phyloP scores from a whole-genome alignment of 805 yeast genomes.

The Kregervanrija fluxuum region DNA sequence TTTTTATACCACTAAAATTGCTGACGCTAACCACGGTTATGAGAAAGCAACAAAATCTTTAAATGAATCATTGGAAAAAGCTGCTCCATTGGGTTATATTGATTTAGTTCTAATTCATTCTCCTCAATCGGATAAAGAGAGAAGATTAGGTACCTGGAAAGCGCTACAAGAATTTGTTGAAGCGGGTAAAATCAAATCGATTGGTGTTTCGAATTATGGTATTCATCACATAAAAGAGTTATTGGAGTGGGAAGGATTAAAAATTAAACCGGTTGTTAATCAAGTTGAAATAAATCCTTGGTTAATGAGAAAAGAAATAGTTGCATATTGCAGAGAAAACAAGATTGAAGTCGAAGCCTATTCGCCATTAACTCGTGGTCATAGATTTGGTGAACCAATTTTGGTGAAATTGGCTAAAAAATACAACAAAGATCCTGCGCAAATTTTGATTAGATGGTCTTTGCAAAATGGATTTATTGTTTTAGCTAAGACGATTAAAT shows the following conservation, averaged over 20 bases:
- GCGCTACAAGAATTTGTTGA: constrained; percentile 50
- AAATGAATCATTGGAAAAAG: constrained; percentile 33
- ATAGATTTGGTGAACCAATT: constrained; percentile 35
- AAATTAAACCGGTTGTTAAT: constrained; percentile 37
- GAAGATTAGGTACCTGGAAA: constrained; percentile 41
- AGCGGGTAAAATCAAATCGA: constrained; percentile 39
- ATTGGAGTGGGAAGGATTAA: constrained; percentile 35
- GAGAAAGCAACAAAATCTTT: constrained; percentile 28
- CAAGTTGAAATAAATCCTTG: constrained; percentile 46
- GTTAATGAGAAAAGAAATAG: constrained; percentile 37
- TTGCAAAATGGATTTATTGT: constrained; percentile 49
- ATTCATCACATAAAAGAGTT: constrained; percentile 33
- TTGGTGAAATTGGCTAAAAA: constrained; percentile 38
- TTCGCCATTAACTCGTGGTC: constrained; percentile 55
- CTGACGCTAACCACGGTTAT: constrained; percentile 24
- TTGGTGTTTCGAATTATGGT: constrained; percentile 64
- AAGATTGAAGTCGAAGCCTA: constrained; percentile 52
- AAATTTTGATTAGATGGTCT: constrained; percentile 62
- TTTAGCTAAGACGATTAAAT: constrained; percentile 26
- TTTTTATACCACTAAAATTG: constrained; percentile 33
- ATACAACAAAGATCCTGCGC: constrained; percentile 43
- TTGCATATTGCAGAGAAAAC: constrained; percentile 34
- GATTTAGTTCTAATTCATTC: constrained; percentile 49
- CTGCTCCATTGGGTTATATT: constrained; percentile 38
- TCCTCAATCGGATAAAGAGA: constrained; percentile 34